Evolutionary conservation across 2,329 filamentous ascomycete genomes (phyloP).

Genomic region (Ophiognomonia clavigignenti-juglandacearum): DNA sequence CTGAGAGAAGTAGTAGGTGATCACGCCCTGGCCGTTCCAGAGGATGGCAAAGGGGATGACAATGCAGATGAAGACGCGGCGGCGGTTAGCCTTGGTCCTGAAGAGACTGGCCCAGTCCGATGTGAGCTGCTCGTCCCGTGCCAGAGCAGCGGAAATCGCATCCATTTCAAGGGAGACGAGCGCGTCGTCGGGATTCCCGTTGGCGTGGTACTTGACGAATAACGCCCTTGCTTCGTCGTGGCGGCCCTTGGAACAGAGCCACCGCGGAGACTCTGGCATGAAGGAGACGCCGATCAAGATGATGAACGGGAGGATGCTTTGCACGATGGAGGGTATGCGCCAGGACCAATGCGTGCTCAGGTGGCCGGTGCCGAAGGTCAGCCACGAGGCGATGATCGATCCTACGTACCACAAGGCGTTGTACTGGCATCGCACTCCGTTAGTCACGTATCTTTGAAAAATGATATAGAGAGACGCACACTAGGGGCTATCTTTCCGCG

Average conservation of each 20-base stretch:
- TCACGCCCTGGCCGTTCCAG: slow-evolving; percentile 5
- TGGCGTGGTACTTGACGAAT: slow-evolving; percentile 4
- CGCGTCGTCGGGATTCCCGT: not conserved
- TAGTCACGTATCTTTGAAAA: no score
- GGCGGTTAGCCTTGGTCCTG: not conserved
- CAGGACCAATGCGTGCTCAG: not conserved
- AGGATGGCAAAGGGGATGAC: not conserved
- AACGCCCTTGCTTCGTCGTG: not conserved
- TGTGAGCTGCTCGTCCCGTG: not conserved
- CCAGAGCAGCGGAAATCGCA: not conserved
- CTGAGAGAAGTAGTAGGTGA: slow-evolving; percentile 6
- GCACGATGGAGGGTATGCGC: slow-evolving; percentile 3
- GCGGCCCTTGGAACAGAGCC: not conserved
- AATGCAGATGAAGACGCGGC: not conserved
- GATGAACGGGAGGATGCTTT: not conserved
- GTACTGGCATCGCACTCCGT: not conserved
- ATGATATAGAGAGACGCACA: no score
- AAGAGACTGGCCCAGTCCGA: not conserved
- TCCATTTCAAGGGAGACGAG: not conserved
- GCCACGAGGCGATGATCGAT: slow-evolving; percentile 5
- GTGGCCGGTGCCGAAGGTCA: slow-evolving; percentile 2
- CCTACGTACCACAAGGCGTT: slow-evolving; percentile 3
- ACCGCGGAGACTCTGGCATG: slow-evolving; percentile 3
- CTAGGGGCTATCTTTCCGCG: slow-evolving; percentile 2
- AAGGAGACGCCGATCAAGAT: not conserved